Evolutionary conservation across 2,329 filamentous ascomycete species (phyloP).

Genomic region (Diaporthe citriasiana): DNA sequence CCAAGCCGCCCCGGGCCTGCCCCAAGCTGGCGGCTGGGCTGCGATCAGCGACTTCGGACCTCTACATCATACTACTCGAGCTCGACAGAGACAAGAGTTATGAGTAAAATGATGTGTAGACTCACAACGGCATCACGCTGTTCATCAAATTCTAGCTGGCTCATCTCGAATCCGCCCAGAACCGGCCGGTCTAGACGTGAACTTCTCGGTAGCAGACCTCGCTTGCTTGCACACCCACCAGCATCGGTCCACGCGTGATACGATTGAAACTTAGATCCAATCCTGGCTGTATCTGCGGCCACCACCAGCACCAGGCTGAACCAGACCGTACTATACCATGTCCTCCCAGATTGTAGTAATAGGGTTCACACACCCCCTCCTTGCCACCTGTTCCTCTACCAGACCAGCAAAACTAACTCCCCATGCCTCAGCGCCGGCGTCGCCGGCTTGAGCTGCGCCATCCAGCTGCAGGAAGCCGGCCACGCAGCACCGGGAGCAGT

Average conservation of each 20-base stretch:
- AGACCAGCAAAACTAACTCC: conserved; percentile 18
- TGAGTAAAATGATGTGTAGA: background rate
- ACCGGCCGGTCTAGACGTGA: conserved; percentile 1
- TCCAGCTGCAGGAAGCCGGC: conserved; percentile 59
- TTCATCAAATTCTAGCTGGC: background rate
- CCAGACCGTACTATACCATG: background rate
- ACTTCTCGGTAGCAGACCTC: background rate
- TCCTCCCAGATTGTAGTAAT: conserved; percentile 37
- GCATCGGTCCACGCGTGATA: conserved; percentile 10
- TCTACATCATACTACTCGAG: background rate
- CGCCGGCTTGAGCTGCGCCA: conserved; percentile 64
- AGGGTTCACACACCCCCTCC: conserved; percentile 29
- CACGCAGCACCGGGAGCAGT: conserved; percentile 50
- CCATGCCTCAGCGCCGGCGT: conserved; percentile 60
- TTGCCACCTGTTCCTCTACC: conserved; percentile 2
- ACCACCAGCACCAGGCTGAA: conserved; percentile 3
- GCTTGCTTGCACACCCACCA: conserved; percentile 22
- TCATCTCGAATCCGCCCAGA: background rate
- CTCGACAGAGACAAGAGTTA: background rate
- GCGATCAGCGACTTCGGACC: conserved; percentile 24
- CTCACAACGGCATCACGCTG: background rate
- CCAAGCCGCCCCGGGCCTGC: background rate
- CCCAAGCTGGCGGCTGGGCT: conserved; percentile 16
- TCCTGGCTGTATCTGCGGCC: background rate
- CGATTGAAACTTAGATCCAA: background rate